Conservation (phyloP, 176 grass and related monocot species). For the Themeda triandra region DNA sequence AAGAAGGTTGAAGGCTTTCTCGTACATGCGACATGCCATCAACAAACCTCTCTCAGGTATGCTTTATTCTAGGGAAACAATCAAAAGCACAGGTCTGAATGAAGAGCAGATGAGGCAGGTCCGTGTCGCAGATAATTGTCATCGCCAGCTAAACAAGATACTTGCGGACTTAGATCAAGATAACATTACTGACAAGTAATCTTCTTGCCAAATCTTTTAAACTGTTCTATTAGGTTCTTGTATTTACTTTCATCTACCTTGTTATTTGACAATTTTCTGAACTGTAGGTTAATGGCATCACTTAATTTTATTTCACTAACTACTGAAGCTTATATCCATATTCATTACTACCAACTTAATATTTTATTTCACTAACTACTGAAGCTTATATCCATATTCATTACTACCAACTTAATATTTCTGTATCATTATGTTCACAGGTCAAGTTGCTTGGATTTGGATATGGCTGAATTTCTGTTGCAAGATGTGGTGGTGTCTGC, state of each 20-base stretch:
- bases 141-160: constrained; percentile 79
- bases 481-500: constrained; percentile 71
- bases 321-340: constrained; percentile 19
- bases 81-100: constrained; percentile 61
- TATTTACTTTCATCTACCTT: neutral
- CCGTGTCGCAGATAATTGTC: constrained; percentile 51
- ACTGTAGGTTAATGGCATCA: neutral
- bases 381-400: neutral
- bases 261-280: constrained; percentile 18
- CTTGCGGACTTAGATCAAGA: constrained; percentile 80
- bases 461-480: constrained; percentile 84
- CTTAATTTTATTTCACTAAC: neutral
- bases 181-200: constrained; percentile 74
- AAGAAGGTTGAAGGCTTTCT: constrained; percentile 75
- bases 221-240: constrained; percentile 6
- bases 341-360: neutral
- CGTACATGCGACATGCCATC: constrained; percentile 85
- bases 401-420: neutral
- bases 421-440: constrained; percentile 8
- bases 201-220: neutral
- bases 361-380: constrained; percentile 6
- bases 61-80: constrained; percentile 56
- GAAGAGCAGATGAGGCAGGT: constrained; percentile 75
- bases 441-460: constrained; percentile 83
- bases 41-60: constrained; percentile 89